phyloP scores from a whole-genome alignment of 495 filamentous ascomycete species.

The Elasticomyces elasticus region DNA sequence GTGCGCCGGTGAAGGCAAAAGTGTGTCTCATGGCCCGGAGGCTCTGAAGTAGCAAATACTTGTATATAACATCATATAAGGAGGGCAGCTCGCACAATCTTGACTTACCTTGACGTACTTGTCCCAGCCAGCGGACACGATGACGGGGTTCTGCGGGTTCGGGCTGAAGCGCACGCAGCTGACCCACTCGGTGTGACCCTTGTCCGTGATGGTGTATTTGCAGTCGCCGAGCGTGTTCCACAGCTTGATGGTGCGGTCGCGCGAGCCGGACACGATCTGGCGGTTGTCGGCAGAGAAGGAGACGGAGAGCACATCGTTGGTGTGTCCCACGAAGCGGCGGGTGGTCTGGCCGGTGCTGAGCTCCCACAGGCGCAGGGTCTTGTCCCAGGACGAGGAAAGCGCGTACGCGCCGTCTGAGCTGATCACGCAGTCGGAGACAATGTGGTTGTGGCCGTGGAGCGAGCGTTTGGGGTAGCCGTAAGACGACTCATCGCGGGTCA shows the following conservation, averaged over 20 bases:
- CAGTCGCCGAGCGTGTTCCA: constrained; percentile 99
- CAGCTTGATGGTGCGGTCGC: constrained; percentile 98
- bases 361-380: constrained; percentile 99
- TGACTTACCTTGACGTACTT: constrained; percentile 97
- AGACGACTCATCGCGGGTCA: constrained; percentile 92
- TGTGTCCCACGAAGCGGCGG: constrained; percentile 97
- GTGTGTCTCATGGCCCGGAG: constrained; percentile 91
- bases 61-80: constrained; percentile 78
- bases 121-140: constrained; percentile 98
- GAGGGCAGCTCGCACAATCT: constrained; percentile 4
- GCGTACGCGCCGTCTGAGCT: constrained; percentile 99
- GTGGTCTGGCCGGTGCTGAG: constrained; percentile 92
- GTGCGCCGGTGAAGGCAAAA: constrained; percentile 64
- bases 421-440: constrained; percentile 99
- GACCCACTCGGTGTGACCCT: constrained; percentile 99
- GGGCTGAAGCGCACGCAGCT: constrained; percentile 99
- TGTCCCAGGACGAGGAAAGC: constrained; percentile 98
- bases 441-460: constrained; percentile 97
- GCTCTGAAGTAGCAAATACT: constrained; percentile 99
- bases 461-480: constrained; percentile 98
- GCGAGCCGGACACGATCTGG: constrained; percentile 98
- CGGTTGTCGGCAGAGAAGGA: constrained; percentile 99
- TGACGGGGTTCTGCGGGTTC: constrained; percentile 99
- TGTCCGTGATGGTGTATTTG: constrained; percentile 99
- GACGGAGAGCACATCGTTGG: constrained; percentile 98